These are phyloP conservation scores for Xerocomellus amylosporus DNA, from an alignment of 768 basidiomycete genomes.

Conservation along the genomic window DNA sequence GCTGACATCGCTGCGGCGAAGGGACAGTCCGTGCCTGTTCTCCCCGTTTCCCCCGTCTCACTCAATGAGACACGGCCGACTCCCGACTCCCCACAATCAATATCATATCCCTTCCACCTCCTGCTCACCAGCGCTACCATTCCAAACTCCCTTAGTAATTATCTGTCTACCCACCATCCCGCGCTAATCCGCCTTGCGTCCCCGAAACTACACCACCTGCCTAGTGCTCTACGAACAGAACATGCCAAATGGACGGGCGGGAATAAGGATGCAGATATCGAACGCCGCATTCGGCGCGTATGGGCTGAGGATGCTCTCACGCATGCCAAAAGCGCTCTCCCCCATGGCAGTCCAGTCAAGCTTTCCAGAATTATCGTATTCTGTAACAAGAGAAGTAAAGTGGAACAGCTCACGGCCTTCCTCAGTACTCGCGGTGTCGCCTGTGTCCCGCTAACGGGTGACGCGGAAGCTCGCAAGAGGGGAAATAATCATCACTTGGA, in stretches of 20 bases:
- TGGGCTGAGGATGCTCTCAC: constrained; percentile 65
- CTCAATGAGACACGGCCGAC: constrained; percentile 4
- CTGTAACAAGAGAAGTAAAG: constrained; percentile 73
- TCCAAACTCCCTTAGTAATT: constrained; percentile 66
- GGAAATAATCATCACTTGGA: constrained; percentile 78
- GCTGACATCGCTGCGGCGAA: constrained; percentile 68
- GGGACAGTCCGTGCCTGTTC: constrained; percentile 26
- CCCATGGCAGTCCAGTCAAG: constrained; percentile 20
- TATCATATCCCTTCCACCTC: constrained; percentile 73
- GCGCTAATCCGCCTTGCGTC: constrained; percentile 70
- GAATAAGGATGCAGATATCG: constrained; percentile 78
- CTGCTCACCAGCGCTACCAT: constrained; percentile 86
- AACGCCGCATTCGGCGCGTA: constrained; percentile 65
- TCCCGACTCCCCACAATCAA: constrained; percentile 10
- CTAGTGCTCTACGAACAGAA: constrained; percentile 64
- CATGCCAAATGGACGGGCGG: constrained; percentile 77
- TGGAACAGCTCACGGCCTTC: constrained; percentile 56
- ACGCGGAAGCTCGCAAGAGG: constrained; percentile 51
- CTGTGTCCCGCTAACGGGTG: constrained; percentile 64
- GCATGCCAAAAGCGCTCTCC: constrained; percentile 26
- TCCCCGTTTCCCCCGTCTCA: constrained; percentile 19
- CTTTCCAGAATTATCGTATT: constrained; percentile 78
- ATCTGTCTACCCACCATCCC: constrained; percentile 64
- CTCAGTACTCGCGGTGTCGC: constrained; percentile 60
- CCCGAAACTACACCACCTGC: constrained; percentile 76